Percentiles rank a stretch among this genome's conserved stretches.
These are phyloP conservation scores for Blastocystis sp. DNA, from an alignment of 352 stramenopile species.

Conservation along the genomic window DNA sequence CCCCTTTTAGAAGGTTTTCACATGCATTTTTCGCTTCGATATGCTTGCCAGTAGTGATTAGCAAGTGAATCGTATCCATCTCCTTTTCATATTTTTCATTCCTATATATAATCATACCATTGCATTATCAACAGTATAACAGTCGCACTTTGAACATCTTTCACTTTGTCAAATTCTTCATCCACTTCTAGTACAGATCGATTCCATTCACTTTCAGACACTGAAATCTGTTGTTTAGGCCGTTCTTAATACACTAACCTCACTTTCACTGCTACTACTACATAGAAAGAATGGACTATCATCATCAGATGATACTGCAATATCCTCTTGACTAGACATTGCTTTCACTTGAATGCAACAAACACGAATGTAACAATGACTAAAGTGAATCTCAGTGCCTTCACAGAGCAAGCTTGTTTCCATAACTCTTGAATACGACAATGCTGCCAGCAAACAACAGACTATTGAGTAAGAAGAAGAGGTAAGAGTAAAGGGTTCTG, in stretches of 20 bases:
- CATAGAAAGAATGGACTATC: not conserved
- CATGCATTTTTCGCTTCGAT: not conserved
- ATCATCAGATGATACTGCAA: not conserved
- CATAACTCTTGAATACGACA: not conserved
- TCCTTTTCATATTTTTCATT: conserved; percentile 31
- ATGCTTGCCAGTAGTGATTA: not conserved
- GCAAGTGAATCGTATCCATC: not conserved
- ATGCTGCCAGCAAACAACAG: not conserved
- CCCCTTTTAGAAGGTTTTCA: not conserved
- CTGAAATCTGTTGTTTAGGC: not conserved
- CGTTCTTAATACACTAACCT: not conserved
- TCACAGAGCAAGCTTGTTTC: conserved; percentile 14
- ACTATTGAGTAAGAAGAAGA: conserved; percentile 29
- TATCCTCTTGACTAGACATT: not conserved
- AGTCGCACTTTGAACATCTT: not conserved
- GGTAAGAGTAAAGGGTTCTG: not conserved
- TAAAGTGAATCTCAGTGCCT: not conserved
- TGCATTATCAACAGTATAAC: not conserved
- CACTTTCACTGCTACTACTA: not conserved
- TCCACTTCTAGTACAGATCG: not conserved
- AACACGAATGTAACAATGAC: not conserved
- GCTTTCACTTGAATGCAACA: not conserved
- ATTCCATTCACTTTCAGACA: not conserved
- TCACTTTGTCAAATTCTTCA: not conserved
- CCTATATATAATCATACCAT: not conserved